Evolutionary conservation across 495 filamentous ascomycete genomes (phyloP), one percentile per base, ranked within the genome.

Genomic region (Neurospora tetrasperma): DNA sequence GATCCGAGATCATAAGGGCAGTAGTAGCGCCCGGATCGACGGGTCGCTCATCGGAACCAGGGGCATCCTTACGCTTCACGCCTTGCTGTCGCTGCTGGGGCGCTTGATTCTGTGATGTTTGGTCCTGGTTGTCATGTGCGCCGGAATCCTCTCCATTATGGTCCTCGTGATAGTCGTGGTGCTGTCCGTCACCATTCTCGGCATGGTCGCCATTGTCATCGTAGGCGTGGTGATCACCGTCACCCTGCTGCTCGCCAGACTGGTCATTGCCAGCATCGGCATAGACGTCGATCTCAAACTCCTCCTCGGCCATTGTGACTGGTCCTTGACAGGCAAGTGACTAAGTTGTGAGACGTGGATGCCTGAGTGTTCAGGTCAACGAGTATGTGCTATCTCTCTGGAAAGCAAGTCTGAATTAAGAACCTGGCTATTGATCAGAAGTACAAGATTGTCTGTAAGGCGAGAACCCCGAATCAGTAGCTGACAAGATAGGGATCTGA

Each of bases 281-380:
- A 81, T 97, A 98, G 83, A 98, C 94, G 81, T 98, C 96, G 87
- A 98, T 97, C 80, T 98, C 96, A 86, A 98, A 98, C 78, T 97
- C 94, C 82, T 96, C 94, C 81, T 98, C 96, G 75, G 80, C 80
- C 81, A 83, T 83, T 68, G 8, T 78, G 72, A 35, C 66, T 59
- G 31, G 69, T 20, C 31, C 73, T 54, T 31, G 42, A 31, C 11
- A 4, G 42, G 42, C 5, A 69, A 42, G 66, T 48, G 59, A 27
- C 71, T 73, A 43, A 71, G 23, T 40, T 27, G 69, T 62, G 35
- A 59, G 62, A 69, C 31, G 71, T 11, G 39, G 62, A 71, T 35
- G 62, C 27, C 41, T 38, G 31, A 41, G 14, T 69, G 3, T 73
- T 35, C 42, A 54, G 69, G 46, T 76, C 69, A 76, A 76, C n/a